Base-by-base conservation (phyloP, 805 yeast species). In the Sugiyamaella mastotermitis region DNA sequence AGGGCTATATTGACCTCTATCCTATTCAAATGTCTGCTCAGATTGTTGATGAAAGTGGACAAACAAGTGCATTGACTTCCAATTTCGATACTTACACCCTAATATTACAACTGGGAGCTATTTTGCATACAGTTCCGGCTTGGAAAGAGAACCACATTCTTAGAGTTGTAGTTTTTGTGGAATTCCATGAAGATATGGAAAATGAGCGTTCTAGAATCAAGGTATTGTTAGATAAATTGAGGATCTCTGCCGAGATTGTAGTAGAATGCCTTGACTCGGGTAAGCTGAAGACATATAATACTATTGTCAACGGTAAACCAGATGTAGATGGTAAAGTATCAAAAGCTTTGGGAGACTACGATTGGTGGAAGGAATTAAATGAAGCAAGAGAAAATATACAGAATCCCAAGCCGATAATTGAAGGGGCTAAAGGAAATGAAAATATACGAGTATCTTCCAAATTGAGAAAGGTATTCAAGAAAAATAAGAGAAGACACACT, bases 21-120 rank as follows among this genome's bases (percentile, higher is more conserved):
- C 98, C 99, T 0, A 88, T 92, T 48, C 98, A 92, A 53, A 92
- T 92, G 97, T 80, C 94, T 3, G 90, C 94, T 0, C 77, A 79
- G 30, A 75, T 85, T 36, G 69, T 76, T 32, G 76, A 80, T 40
- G 73, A 72, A 17, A 71, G 75, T 37, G 88, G 88, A 3, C 70
- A 66, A 20, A 33, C 41, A 8, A 47, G 52, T 33, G 74, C 74
- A 38, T 55, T 81, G 43, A 83, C 95, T 0, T 87, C 95, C 3
- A 92, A 92, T 54, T 87, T 92, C 56, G 99, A 92, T 58, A 92
- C 99, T 0, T 92, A 88, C 54, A 90, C 97, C 0, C 69, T 92
- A 53, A 92, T 92, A 47, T 64, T 94, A 42, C 99, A 92, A 55
- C 66, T 92, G 40, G 98, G 97, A 3, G 94, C 95, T 1, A 90